Base-by-base conservation (phyloP, 495 filamentous ascomycete species). In the Usnea hakonensis region DNA sequence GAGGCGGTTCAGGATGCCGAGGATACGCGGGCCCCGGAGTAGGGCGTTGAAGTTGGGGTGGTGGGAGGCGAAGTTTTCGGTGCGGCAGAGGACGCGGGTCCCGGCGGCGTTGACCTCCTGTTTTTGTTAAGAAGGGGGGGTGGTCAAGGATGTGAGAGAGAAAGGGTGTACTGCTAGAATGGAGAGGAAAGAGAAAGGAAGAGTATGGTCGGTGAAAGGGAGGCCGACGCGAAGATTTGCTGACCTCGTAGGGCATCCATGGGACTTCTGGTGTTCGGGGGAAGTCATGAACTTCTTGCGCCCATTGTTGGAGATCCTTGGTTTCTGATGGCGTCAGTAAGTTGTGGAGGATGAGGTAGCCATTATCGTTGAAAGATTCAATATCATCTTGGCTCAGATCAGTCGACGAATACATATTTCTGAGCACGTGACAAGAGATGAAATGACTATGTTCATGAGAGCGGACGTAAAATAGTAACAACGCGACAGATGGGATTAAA, bases 181-280 rank as follows among this genome's bases (percentile, higher is more conserved):
- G n/a, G n/a, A n/a, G n/a, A n/a, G n/a, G n/a, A n/a, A n/a, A n/a
- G n/a, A n/a, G n/a, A n/a, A n/a, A n/a, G n/a, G n/a, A n/a, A n/a
- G n/a, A n/a, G n/a, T n/a, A n/a, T n/a, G n/a, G n/a, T n/a, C n/a
- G 2, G 9, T 8, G 23, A 1, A 7, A 33, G 28, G 53, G 35
- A 35, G 26, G 19, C n/a, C 26, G 30, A 55, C n/a, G 30, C 28
- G 53, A 28, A 35, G 9, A 17, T 28, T 16, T 21, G 32, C 21
- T 35, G 32, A 55, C 53, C 26, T 55, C 53, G 53, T 55, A 55
- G 28, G 53, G 53, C 53, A 55, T 55, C 53, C 53, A 55, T 55
- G 32, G 53, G 19, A 35, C 53, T 11, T 55, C 53, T 35, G 53
- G 36, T 21, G 53, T 55, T 33, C 53, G 32, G 36, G 53, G 53